phyloP scores from a whole-genome alignment of 2,329 filamentous ascomycete species.

The Trichoderma sp. region DNA sequence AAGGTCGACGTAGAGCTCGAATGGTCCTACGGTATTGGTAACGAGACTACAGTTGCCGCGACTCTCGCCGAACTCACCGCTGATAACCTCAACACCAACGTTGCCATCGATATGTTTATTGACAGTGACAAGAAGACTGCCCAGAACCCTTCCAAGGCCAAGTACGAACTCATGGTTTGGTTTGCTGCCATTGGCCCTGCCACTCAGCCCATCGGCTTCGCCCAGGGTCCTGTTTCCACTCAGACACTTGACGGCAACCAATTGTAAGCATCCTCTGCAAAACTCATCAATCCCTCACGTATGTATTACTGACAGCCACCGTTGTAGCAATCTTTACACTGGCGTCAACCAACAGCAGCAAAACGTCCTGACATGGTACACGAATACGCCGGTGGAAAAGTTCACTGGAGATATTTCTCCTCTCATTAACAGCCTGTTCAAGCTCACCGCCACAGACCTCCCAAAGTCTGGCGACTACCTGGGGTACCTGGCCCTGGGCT shows the following conservation, averaged over 20 bases:
- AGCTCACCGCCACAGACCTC: conserved; percentile 28
- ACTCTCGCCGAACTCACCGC: conserved; percentile 33
- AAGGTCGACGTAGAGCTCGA: conserved; percentile 43
- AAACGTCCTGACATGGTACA: conserved; percentile 50
- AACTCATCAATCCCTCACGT: background rate
- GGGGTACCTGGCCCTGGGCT: conserved; percentile 51
- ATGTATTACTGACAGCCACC: background rate
- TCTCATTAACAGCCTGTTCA: conserved; percentile 42
- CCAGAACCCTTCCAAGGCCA: conserved; percentile 39
- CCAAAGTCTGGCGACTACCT: conserved; percentile 40
- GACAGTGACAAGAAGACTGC: conserved; percentile 43
- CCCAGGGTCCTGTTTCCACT: conserved; percentile 31
- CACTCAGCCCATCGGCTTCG: conserved; percentile 47
- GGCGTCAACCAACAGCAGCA: conserved; percentile 41
- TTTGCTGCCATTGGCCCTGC: conserved; percentile 46
- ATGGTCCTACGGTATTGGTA: conserved; percentile 50
- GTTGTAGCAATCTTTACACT: conserved; percentile 39
- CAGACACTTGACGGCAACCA: conserved; percentile 39
- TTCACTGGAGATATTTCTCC: conserved; percentile 48
- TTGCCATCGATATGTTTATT: conserved; percentile 58
- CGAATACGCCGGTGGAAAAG: conserved; percentile 33
- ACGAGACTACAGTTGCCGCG: conserved; percentile 36
- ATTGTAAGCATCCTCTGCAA: conserved; percentile 36
- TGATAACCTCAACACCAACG: conserved; percentile 49
- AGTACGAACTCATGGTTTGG: conserved; percentile 57